A percentile compares a stretch with the other conserved stretches of the same genome.
Evolutionary conservation across 306 rosid species (phyloP).

Genomic region (Begonia masoniana): DNA sequence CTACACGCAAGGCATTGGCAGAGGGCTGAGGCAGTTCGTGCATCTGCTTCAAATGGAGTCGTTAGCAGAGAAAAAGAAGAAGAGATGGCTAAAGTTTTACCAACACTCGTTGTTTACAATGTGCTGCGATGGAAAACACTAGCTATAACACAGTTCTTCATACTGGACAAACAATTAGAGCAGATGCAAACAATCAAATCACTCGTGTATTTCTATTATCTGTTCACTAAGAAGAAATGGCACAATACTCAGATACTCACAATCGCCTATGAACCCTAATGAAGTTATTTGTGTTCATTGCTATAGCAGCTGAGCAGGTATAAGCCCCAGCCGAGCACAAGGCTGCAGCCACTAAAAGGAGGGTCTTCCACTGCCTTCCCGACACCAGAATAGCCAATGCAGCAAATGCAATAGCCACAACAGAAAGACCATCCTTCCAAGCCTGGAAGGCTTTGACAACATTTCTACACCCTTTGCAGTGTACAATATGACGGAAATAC

Average conservation of each 20-base stretch:
- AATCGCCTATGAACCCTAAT: slow-evolving; percentile 81
- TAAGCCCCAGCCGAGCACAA: slow-evolving; percentile 52
- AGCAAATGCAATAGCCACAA: slow-evolving; percentile 22
- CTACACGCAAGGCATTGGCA: slow-evolving; percentile 69
- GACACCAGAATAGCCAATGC: slow-evolving; percentile 54
- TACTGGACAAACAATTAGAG: too few species aligned
- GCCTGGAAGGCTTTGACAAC: slow-evolving; percentile 55
- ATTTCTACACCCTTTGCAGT: slow-evolving; percentile 63
- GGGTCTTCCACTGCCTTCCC: slow-evolving; percentile 73
- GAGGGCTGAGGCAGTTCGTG: slow-evolving; percentile 56
- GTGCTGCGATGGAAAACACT: too few species aligned
- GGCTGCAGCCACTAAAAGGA: slow-evolving; percentile 42
- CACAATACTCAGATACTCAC: slow-evolving; percentile 9
- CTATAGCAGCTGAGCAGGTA: slow-evolving; percentile 52
- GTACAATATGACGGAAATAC: slow-evolving; percentile 78
- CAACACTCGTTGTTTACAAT: neutral
- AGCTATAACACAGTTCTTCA: too few species aligned
- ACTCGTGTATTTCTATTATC: too few species aligned
- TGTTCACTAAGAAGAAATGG: too few species aligned
- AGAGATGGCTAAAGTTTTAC: slow-evolving; percentile 91
- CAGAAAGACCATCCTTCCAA: slow-evolving; percentile 71
- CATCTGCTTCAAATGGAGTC: slow-evolving; percentile 70
- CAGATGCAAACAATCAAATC: too few species aligned
- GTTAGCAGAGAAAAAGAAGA: slow-evolving; percentile 68
- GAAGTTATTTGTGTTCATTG: slow-evolving; percentile 77